These are phyloP conservation scores for Parsonsia alboflavescens DNA, from an alignment of 257 asterid genomes.

Conservation along the genomic window DNA sequence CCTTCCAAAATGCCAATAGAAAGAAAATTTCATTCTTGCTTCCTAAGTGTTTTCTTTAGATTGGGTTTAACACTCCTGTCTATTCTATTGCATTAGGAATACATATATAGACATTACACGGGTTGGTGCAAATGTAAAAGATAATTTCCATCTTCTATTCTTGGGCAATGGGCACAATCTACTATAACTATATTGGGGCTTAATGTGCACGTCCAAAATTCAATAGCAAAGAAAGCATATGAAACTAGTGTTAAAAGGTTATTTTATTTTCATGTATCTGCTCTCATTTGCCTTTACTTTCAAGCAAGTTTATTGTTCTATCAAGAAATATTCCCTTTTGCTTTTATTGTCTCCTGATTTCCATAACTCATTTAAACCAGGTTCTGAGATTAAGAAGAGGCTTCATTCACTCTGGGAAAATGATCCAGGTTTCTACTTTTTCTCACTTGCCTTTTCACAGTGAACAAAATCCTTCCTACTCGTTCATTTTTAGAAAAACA, in stretches of 20 bases:
- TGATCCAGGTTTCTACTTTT: neutral
- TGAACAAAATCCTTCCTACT: neutral
- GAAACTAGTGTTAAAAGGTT: too few relatives aligned
- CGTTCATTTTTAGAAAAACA: neutral
- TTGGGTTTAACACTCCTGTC: neutral
- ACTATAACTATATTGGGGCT: neutral
- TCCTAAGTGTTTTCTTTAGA: neutral
- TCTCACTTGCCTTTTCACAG: too few relatives aligned
- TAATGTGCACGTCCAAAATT: too few relatives aligned
- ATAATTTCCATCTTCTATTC: neutral
- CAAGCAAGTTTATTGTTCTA: neutral
- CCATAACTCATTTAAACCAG: neutral
- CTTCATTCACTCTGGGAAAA: constrained; percentile 3
- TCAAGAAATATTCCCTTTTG: neutral
- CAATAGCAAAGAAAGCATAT: too few relatives aligned
- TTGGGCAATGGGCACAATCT: neutral
- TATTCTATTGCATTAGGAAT: neutral
- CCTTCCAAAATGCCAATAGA: neutral
- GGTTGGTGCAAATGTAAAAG: neutral
- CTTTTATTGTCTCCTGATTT: neutral
- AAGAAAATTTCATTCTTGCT: neutral
- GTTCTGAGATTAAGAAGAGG: neutral
- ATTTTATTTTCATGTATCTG: too few relatives aligned
- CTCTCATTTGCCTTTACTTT: neutral
- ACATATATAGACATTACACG: too few relatives aligned